Base-by-base conservation (phyloP, 2,329 filamentous ascomycete genomes). In the Pleurostoma richardsiae region DNA sequence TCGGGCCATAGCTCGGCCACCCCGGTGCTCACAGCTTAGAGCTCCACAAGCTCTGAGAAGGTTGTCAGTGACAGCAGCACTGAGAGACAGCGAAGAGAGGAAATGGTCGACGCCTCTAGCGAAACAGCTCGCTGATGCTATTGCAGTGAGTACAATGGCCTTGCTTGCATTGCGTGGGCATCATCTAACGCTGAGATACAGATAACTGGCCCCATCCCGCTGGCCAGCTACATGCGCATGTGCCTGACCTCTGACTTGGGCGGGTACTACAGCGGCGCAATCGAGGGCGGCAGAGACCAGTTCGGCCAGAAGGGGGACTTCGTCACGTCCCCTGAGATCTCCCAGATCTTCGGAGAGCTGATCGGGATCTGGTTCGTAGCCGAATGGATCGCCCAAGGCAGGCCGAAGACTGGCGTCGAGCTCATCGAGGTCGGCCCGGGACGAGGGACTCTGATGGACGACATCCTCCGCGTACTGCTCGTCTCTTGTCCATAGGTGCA, bases 171-270 rank as follows among this genome's bases (percentile, higher is more conserved):
- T 30, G 36, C 26, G 11, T 28, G 29, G 29, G 10, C 8, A 30
- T 39, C 4, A n/a, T 26, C 10, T 29, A n/a, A 6, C 30, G 30
- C 27, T 33, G 19, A 19, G 19, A 6, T 7, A 4, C 39, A 74
- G 71, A 68, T 86, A 39, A 97, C 94, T 8, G 94, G 94, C 0
- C 92, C 94, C 4, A 83, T 97, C 29, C 89, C 94, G 1, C 80
- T 99, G 50, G 91, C 94, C 4, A 86, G 90, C 44, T 99, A 91
- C 66, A 99, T 99, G 94, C 91, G 94, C 63, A 95, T 97, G 85
- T 96, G 92, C 65, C 80, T 99, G 53, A 99, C 94, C 1, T 88
- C 88, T 8, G 88, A 94, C 51, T 71, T 90, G 38, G 90, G 90
- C 49, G 94, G 94, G 45, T 99, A 99, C 71, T 99, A 99, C 69